Evolutionary conservation across 139 green algal species (phyloP), one percentile per base, ranked within the genome.

Genomic region (Chlamydomonas sp.): DNA sequence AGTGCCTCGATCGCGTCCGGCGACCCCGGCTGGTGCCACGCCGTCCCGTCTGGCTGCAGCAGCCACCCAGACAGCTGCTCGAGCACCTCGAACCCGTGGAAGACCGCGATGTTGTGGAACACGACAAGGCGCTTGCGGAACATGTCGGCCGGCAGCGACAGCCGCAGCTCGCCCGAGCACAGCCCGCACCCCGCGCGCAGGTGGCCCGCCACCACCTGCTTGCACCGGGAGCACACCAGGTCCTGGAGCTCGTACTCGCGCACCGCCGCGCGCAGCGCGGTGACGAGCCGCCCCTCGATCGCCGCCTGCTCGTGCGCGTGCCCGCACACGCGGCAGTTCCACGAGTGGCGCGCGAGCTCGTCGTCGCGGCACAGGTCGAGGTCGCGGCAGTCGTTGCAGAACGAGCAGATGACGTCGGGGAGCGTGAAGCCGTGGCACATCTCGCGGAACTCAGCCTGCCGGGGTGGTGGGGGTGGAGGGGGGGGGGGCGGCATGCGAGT

Each of bases 341-440:
- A 77, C 2, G 20, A 33, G 5, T 78, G 28, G 24, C 59, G 75
- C 65, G 83, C 74, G 20, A 93, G 73, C 31, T 77, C 59, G 2
- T 82, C 81, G 75, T 97, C 90, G 1, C 91, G 76, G 76, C 87
- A 95, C 38, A 97, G 69, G 83, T 98, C 92, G 73, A 98, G 76
- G 73, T 97, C 91, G 1, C 79, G 76, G 73, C 88, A 94, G 83
- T 93, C 83, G 66, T 92, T 91, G 89, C 93, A 98, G 61, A 83
- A 79, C 76, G 67, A 70, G 76, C 91, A 97, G 60, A 96, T 87
- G 65, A 96, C 87, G 62, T 95, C 90, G 0, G 79, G 87, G 60
- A 98, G 73, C 38, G 90, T 82, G 73, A 94, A 91, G 24, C 85
- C 88, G 35, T 82, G 66, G 80, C 90, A 96, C 16, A 91, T 85